A percentile compares a stretch with the other conserved stretches of the same genome.
These are phyloP conservation scores for Chlamydomonas urium DNA, from an alignment of 139 green algal genomes.

Conservation along the genomic window DNA sequence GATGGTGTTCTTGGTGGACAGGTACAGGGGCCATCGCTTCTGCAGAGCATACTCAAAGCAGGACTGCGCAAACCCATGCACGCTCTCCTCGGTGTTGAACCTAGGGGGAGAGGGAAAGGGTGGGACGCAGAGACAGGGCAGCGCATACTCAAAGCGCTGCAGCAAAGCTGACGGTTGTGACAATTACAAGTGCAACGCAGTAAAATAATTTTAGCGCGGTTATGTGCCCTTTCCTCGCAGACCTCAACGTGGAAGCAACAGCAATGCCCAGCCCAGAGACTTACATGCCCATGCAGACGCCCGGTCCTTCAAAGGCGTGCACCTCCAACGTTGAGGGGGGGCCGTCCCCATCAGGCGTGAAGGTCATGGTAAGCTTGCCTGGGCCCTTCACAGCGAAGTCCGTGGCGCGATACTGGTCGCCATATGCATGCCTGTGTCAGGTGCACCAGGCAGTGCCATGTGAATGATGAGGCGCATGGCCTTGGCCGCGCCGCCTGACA, in stretches of 20 bases:
- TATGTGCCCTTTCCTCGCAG: too few relatives aligned
- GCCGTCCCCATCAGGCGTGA: conserved; percentile 51
- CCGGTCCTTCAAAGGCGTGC: conserved; percentile 64
- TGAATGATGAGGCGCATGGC: too few relatives aligned
- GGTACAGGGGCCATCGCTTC: conserved; percentile 79
- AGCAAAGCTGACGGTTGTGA: too few relatives aligned
- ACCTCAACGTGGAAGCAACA: not conserved
- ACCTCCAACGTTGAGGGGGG: conserved; percentile 56
- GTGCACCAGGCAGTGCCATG: too few relatives aligned
- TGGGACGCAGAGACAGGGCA: too few relatives aligned
- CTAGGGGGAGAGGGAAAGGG: conserved; percentile 38
- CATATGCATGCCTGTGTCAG: conserved; percentile 92
- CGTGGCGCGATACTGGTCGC: conserved; percentile 95
- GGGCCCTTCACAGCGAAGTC: conserved; percentile 71
- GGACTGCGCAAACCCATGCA: conserved; percentile 82
- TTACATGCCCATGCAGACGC: conserved; percentile 71
- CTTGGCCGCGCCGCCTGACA: too few relatives aligned
- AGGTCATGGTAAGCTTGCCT: conserved; percentile 82
- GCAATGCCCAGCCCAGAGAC: not conserved
- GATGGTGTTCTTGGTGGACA: conserved; percentile 98
- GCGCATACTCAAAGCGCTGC: too few relatives aligned
- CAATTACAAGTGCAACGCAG: too few relatives aligned
- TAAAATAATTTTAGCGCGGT: too few relatives aligned
- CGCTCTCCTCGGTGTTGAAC: conserved; percentile 97
- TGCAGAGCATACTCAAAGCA: conserved; percentile 90